Conservation (phyloP, 75 land plant genomes). For the Selaginella moellendorffii region DNA sequence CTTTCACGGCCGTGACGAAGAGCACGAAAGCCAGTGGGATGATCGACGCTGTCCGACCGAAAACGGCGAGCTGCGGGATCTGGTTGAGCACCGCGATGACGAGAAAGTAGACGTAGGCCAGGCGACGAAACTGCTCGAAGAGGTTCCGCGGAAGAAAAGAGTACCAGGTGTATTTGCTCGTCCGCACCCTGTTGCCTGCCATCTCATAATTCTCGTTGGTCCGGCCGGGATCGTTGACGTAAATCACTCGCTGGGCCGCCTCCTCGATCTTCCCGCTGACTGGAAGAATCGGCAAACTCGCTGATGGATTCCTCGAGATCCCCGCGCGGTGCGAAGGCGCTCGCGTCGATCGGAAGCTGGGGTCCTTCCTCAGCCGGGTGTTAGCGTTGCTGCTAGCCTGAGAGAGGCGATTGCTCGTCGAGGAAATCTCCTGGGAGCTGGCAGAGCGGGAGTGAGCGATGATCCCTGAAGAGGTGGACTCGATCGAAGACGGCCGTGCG, state of each 20-base stretch:
- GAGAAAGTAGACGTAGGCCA: conserved; percentile 92
- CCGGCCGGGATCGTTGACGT: conserved; percentile 52
- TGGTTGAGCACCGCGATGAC: conserved; percentile 76
- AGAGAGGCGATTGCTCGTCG: too few species aligned
- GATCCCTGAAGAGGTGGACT: too few species aligned
- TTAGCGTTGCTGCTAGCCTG: not conserved
- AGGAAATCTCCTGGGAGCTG: not conserved
- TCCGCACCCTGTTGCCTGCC: conserved; percentile 58
- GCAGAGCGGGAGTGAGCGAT: not conserved
- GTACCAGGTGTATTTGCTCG: conserved; percentile 61
- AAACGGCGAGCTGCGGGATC: conserved; percentile 84
- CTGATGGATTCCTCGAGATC: not conserved
- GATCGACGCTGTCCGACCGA: conserved; percentile 53
- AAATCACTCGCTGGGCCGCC: conserved; percentile 41
- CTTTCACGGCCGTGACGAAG: conserved; percentile 78
- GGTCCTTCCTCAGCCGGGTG: not conserved
- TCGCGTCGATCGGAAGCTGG: not conserved
- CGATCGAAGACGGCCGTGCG: too few species aligned
- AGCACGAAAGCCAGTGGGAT: conserved; percentile 77
- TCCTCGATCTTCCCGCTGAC: conserved; percentile 20
- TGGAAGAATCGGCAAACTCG: not conserved
- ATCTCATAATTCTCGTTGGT: conserved; percentile 53
- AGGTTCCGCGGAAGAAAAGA: conserved; percentile 79
- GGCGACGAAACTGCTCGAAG: conserved; percentile 94
- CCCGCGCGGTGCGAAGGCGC: not conserved